Base-by-base conservation (phyloP, 2,329 filamentous ascomycete genomes). In the Fusarium nygamai region DNA sequence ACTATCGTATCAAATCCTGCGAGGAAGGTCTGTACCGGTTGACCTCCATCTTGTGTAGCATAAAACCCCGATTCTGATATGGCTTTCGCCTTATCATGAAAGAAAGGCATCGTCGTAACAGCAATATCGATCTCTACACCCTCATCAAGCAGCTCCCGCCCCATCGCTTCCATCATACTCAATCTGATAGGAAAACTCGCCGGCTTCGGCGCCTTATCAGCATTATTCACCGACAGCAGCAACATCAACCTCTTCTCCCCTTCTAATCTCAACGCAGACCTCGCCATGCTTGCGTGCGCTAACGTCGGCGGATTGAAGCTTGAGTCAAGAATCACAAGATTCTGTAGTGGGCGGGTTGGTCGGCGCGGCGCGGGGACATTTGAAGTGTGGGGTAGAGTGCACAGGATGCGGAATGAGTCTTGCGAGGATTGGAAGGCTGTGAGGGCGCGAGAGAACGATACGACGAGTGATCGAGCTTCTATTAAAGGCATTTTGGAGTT, bases 1-100 rank as follows among this genome's bases (percentile, higher is more conserved):
- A 92, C 89, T 12, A 95, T 83, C 1, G 93, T 96, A 77, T 96
- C 93, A 79, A 91, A 96, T 34, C 94, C 94, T 4, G 90, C 88
- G 6, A 95, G 87, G 77, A 93, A 93, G 8, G 93, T 83, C 76
- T 94, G 92, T 61, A 87, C 84, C 13, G 81, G 78, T 16, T 78
- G 54, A 24, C 33, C 24, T 16, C 38, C 43, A 36, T 20, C 64
- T 12, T 39, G n/a, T 12, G 43, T 27, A 73, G 33, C 36, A 20
- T 89, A 90, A 43, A 84, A 83, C 0, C 84, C 83, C 1, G 81
- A 81, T 14, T 80, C 78, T 0, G 85, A 83, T 34, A 95, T 90
- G 3, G 89, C 90, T 19, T 78, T 74, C 13, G 90, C 89, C 83
- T 96, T 96, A 78, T 92, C 91, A 66, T 90, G 89, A 77, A 96